Percentiles rank a stretch among this genome's conserved stretches.
Conservation (phyloP, 176 grass and related monocot species). For the Aechmea fasciata region DNA sequence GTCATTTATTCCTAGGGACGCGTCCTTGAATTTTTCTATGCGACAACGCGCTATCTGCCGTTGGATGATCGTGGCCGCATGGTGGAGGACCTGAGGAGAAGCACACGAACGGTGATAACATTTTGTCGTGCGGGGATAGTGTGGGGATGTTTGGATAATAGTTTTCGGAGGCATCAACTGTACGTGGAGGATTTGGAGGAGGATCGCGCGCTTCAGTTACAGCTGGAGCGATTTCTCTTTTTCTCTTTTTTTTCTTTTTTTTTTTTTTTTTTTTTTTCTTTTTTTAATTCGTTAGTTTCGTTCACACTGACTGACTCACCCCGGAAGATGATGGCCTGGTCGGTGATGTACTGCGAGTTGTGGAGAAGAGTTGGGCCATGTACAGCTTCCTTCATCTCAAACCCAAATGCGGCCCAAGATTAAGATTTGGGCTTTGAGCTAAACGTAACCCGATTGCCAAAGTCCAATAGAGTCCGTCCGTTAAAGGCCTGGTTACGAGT, state of each 20-base stretch:
- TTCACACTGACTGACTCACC: no score
- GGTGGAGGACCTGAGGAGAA: not conserved
- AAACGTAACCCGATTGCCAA: no score
- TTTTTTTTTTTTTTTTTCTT: not conserved
- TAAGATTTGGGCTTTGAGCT: no score
- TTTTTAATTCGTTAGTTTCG: not conserved
- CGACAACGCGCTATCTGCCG: not conserved
- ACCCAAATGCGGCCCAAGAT: no score
- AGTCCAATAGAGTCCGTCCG: no score
- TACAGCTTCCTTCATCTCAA: no score
- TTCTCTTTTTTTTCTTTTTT: not conserved
- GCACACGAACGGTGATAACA: not conserved
- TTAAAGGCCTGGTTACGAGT: no score
- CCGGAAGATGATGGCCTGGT: not conserved
- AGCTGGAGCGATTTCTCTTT: not conserved
- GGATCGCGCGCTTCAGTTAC: not conserved
- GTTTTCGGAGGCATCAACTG: not conserved
- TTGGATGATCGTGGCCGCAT: not conserved
- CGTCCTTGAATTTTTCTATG: not conserved
- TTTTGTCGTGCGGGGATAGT: not conserved
- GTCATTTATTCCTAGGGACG: not conserved
- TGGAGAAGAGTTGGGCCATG: no score
- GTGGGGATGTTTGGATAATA: no score
- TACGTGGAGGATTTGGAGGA: not conserved
- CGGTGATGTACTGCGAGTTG: no score